These are phyloP conservation scores for Boletales sp. DNA, from an alignment of 768 basidiomycete genomes.

Conservation along the genomic window DNA sequence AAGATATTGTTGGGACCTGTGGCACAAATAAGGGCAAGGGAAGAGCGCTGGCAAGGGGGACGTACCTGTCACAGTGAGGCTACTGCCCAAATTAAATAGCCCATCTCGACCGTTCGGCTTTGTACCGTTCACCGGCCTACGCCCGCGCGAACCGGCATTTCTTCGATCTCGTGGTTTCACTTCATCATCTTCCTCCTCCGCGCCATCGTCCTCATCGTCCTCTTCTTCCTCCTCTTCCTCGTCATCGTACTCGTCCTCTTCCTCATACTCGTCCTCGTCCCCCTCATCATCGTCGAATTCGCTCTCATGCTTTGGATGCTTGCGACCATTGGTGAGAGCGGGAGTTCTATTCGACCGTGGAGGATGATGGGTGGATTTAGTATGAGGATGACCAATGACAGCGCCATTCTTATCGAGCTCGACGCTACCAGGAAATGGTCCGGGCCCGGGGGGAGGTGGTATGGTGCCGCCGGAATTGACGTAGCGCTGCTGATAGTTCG, in stretches of 20 bases:
- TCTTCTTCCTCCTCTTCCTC: slow-evolving; percentile 67
- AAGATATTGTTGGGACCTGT: slow-evolving; percentile 89
- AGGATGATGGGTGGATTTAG: slow-evolving; percentile 36
- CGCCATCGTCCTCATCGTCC: slow-evolving; percentile 67
- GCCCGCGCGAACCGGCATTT: slow-evolving; percentile 33
- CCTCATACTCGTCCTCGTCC: slow-evolving; percentile 52
- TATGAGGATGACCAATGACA: slow-evolving; percentile 43
- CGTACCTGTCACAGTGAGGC: slow-evolving; percentile 78
- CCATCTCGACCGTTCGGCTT: slow-evolving; percentile 57
- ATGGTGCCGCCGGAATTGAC: slow-evolving; percentile 85
- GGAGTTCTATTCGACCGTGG: slow-evolving; percentile 33
- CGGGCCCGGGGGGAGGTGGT: slow-evolving; percentile 91
- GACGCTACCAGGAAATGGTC: slow-evolving; percentile 97
- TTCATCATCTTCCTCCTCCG: slow-evolving; percentile 55
- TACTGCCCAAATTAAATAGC: slow-evolving; percentile 76
- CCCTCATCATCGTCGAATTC: slow-evolving; percentile 67
- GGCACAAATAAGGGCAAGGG: slow-evolving; percentile 19
- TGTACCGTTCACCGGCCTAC: slow-evolving; percentile 40
- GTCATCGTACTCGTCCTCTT: slow-evolving; percentile 55
- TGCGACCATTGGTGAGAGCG: slow-evolving; percentile 37
- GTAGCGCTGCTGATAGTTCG: slow-evolving; percentile 95
- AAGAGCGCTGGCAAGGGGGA: slow-evolving; percentile 15
- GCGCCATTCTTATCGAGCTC: slow-evolving; percentile 91
- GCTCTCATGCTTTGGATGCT: slow-evolving; percentile 51
- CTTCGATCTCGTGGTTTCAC: slow-evolving; percentile 42